These are phyloP conservation scores for Lactarius hengduanensis DNA, from an alignment of 768 basidiomycete species.

Conservation along the genomic window DNA sequence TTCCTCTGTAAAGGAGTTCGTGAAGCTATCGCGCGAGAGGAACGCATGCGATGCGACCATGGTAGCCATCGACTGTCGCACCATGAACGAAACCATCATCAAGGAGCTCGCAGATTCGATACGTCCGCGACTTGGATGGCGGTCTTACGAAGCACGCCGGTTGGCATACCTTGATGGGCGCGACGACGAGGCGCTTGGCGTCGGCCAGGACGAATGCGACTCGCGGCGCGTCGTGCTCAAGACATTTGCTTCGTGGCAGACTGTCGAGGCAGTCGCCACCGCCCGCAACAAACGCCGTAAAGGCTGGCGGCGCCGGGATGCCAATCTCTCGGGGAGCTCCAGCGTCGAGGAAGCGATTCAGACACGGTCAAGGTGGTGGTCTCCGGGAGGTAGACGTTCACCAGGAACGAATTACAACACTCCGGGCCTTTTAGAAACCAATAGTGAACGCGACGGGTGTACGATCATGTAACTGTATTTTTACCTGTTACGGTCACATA, in stretches of 20 bases:
- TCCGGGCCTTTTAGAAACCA: constrained; percentile 43
- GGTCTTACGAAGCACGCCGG: constrained; percentile 68
- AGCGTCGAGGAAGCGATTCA: constrained; percentile 33
- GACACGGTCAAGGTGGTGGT: constrained; percentile 48
- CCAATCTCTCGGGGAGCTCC: constrained; percentile 39
- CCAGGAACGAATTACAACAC: constrained; percentile 46
- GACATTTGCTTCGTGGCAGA: constrained; percentile 86
- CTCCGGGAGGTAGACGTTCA: constrained; percentile 48
- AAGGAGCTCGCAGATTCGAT: constrained; percentile 58
- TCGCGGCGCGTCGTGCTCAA: constrained; percentile 69
- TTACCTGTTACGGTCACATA: constrained; percentile 16
- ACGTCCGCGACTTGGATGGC: constrained; percentile 72
- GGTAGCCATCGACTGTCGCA: constrained; percentile 75
- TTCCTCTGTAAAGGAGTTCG: constrained; percentile 62
- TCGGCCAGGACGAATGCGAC: constrained; percentile 83
- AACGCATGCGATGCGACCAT: constrained; percentile 51
- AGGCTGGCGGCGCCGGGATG: constrained; percentile 41
- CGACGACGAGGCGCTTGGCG: constrained; percentile 64
- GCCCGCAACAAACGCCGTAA: constrained; percentile 68
- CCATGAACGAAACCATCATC: constrained; percentile 57
- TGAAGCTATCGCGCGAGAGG: constrained; percentile 52
- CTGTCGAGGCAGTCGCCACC: constrained; percentile 70
- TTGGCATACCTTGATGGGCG: constrained; percentile 68
- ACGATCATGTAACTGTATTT: constrained; percentile 55
- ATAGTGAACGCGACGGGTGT: constrained; percentile 57